phyloP scores from a whole-genome alignment of 306 rosid species.

The Prunus dulcis region DNA sequence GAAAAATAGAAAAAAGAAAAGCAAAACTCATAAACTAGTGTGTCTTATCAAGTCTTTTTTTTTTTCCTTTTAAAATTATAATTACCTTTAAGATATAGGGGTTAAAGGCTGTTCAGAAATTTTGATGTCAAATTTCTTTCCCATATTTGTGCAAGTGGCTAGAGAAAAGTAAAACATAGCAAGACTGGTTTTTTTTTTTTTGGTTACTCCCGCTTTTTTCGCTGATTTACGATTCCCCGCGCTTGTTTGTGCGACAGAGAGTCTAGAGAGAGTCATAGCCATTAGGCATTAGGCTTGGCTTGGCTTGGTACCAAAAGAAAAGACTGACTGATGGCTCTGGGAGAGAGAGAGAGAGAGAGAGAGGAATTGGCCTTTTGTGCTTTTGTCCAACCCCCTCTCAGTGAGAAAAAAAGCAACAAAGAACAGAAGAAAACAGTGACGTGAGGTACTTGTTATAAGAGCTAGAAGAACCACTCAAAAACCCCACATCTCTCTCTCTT shows the following conservation, averaged over 20 bases:
- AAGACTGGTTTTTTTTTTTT: slow-evolving; percentile 19
- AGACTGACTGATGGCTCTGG: background rate
- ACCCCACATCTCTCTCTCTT: slow-evolving; percentile 27
- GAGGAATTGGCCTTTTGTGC: slow-evolving; percentile 39
- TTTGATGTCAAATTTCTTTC: slow-evolving; percentile 10
- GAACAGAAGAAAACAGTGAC: slow-evolving; percentile 34
- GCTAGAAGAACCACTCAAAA: slow-evolving; percentile 29
- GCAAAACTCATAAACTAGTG: background rate
- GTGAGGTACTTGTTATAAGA: slow-evolving; percentile 41
- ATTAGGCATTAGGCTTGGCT: slow-evolving; percentile 6
- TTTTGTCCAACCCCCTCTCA: slow-evolving; percentile 36
- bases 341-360: slow-evolving; percentile 11
- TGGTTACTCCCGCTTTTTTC: slow-evolving; percentile 41
- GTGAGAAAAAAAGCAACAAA: slow-evolving; percentile 21
- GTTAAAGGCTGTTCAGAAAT: background rate
- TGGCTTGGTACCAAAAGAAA: no score
- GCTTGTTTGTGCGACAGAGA: slow-evolving; percentile 6
- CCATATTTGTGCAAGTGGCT: slow-evolving; percentile 11
- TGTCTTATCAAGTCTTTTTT: background rate
- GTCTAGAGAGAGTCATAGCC: background rate
- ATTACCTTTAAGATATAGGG: background rate
- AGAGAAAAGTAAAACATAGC: background rate
- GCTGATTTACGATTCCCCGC: slow-evolving; percentile 38
- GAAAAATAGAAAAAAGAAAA: background rate
- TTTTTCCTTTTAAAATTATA: background rate